Evolutionary conservation across 2,329 filamentous ascomycete genomes (phyloP), one percentile per base, ranked within the genome.

Genomic region (Ophiostoma piceae): DNA sequence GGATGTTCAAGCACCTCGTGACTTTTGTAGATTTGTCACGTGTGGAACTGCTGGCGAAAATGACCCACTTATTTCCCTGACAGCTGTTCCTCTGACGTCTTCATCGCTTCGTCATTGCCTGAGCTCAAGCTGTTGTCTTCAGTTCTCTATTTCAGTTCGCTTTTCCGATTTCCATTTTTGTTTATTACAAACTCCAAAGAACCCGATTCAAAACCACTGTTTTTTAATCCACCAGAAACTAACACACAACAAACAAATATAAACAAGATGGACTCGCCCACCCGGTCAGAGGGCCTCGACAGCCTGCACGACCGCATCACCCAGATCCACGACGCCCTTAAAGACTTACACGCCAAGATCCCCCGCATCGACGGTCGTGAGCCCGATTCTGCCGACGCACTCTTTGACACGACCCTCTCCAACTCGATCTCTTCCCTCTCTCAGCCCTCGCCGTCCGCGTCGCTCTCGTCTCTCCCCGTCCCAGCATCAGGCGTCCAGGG

Each of bases 271-370:
- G 14, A 9, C 7, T n/a, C 1, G 22, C 4, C 7, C 66, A 2
- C 37, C 4, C 65, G n/a, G 65, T 43, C 65, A 32, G n/a, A 66
- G 22, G 65, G n/a, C 65, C 79, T 88, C 80, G 80, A 88, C 80
- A 77, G 84, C 74, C 74, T 92, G 77, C 82, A 90, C 80, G 80
- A 88, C 83, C 83, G 87, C 78, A 81, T 89, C 37, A 76, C 78
- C 76, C 84, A 82, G 72, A 80, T 85, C 71, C 91, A 85, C 83
- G 90, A 84, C 80, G 89, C 82, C 26, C 86, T 85, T 8, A 76
- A 79, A 6, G 85, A 88, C 77, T 81, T 89, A 37, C 79, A 81
- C 73, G 82, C 84, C 71, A 82, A 89, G 66, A 89, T 90, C 75
- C 79, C 85, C 70, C 84, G 85, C 41, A 83, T 90, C 35, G 83